phyloP scores from a whole-genome alignment of 495 filamentous ascomycete genomes.

The Penicillium manginii region DNA sequence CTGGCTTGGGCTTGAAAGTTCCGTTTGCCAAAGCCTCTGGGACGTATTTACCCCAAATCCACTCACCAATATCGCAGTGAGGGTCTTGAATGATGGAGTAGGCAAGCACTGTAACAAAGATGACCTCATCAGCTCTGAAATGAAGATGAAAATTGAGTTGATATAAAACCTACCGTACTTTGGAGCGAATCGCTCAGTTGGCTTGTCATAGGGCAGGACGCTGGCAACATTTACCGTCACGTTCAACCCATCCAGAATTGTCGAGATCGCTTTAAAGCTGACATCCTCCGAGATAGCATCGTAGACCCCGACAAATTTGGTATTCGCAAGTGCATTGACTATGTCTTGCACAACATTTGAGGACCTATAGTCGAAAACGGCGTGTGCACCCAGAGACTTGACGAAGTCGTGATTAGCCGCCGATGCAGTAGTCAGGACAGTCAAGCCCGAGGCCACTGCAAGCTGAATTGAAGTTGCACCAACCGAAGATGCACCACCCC shows the following conservation, averaged over 20 bases:
- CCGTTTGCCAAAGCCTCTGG: neutral
- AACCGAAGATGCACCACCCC: conserved; percentile 60
- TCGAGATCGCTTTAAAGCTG: too few relatives aligned
- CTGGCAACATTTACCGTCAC: too few relatives aligned
- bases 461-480: conserved; percentile 67
- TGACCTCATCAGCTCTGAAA: too few relatives aligned
- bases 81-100: neutral
- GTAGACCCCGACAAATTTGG: conserved; percentile 9
- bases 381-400: conserved; percentile 55
- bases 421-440: conserved; percentile 59
- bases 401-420: conserved; percentile 57
- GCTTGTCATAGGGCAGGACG: too few relatives aligned
- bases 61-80: neutral
- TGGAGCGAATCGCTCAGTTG: too few relatives aligned
- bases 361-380: conserved; percentile 62
- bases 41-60: neutral
- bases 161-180: too few relatives aligned
- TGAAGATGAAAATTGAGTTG: too few relatives aligned
- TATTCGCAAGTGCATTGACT: conserved; percentile 12
- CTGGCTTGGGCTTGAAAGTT: neutral
- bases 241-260: too few relatives aligned
- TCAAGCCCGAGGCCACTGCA: conserved; percentile 58
- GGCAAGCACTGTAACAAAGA: too few relatives aligned
- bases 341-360: conserved; percentile 35
- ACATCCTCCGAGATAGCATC: too few relatives aligned